Base-by-base conservation (phyloP, 2,329 filamentous ascomycete genomes). In the Fusarium sp. region DNA sequence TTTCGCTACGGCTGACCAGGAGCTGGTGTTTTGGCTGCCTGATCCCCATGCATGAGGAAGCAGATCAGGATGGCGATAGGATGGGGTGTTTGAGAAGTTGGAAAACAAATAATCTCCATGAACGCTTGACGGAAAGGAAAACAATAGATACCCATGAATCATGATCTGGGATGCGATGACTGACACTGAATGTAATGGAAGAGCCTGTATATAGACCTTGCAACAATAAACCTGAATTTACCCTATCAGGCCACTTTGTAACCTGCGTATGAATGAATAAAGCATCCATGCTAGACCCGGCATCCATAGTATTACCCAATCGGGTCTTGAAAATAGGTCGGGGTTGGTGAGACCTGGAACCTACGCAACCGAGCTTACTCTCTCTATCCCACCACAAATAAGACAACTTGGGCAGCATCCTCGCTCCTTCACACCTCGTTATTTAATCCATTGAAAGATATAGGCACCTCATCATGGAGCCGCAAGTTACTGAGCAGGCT, bases 1-100 rank as follows among this genome's bases (percentile, higher is more conserved):
- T 85, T 89, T 98, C 75, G 95, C 95, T 10, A 97, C 93, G 52
- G 97, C 95, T 5, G 95, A 98, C 78, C 93, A 93, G 79, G 95
- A 98, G 63, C 86, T 95, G 69, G 84, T 94, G 22, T 94, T 95
- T 77, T 95, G 93, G 93, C 82, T 94, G 38, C 93, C 93, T 1
- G 93, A 95, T 80, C 89, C 91, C 50, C 86, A 89, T 77, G 83
- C 85, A 9, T 90, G 82, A 80, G 71, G 65, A 58, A 22, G 31
- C 11, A 33, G 38, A 45, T 50, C 9, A 5, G 62, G 27, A 25
- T 18, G 25, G 67, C 58, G 47, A 63, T 33, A 52, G 4, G 56
- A 40, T 35, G 27, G 62, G 14, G 35, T 8, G 9, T 50, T 38
- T 36, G 45, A 29, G 42, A 31, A 9, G 25, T 57, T 45, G 56